Base-by-base conservation (phyloP, 2,329 filamentous ascomycete species). In the Verticillium nubilum region DNA sequence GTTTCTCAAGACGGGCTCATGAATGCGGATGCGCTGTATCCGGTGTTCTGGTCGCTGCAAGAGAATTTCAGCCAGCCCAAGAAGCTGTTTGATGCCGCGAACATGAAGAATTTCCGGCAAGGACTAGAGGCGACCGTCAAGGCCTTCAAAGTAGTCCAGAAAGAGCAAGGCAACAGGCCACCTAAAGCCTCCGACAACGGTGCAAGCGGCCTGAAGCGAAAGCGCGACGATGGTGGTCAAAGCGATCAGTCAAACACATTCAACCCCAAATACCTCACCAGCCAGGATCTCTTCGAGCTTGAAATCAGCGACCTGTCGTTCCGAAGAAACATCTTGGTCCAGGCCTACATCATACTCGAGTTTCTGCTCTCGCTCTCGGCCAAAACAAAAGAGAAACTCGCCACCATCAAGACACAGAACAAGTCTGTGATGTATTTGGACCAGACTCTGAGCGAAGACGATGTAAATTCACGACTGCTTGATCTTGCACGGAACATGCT, bases 261-360 rank as follows among this genome's bases (percentile, higher is more conserved):
- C 76, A 99, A 99, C 68, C 94, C 96, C 1, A 99, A 98, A 71
- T 99, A 99, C 71, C 83, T 99, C 19, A 99, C 95, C n/a, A 98
- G 93, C 72, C 85, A 90, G 64, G 96, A 99, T 71, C 80, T 99
- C 1, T 99, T 99, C 73, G 92, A 96, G 68, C 84, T 99, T 53
- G 95, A 99, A 90, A 88, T 98, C 63, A 93, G 92, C 72, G 95
- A 99, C 74, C 82, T 97, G 47, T 94, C 94, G 6, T 98, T 99
- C 72, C 86, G 96, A 66, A 85, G 96, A 60, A 92, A 99, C 72
- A 91, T 99, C 58, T 83, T 99, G 37, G 94, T 99, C 2, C 95
- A 99, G 74, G 91, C 92, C 15, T 84, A 98, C 58, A 98, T 99
- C 65, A 82, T 97, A 61, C 85, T 98, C 69, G 94, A 99, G 69